Conservation (phyloP, 106 monocot genomes). For the Acorus gramineus region DNA sequence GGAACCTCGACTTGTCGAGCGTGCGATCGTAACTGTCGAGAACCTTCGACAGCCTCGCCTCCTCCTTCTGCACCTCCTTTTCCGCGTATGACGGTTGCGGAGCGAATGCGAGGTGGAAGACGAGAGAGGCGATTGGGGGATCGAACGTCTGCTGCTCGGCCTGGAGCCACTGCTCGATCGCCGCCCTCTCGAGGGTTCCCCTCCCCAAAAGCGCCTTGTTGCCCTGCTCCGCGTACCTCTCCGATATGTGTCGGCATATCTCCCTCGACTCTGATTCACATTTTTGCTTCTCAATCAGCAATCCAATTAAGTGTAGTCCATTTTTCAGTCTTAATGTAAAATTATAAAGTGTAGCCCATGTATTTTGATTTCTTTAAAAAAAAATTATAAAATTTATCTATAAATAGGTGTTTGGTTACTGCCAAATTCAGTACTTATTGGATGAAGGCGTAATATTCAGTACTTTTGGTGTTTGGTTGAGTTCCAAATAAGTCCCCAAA, state of each 20-base stretch:
- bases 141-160: constrained; percentile 51
- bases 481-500: no score
- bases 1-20: constrained; percentile 35
- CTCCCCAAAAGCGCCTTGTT: constrained; percentile 29
- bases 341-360: no score
- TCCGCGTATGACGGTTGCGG: not conserved
- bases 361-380: no score
- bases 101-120: constrained; percentile 56
- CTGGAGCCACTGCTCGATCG: constrained; percentile 70
- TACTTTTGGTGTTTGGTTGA: no score
- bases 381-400: no score
- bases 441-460: no score
- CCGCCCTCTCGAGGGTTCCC: constrained; percentile 38
- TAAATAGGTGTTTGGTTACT: no score
- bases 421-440: no score
- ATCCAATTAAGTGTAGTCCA: no score
- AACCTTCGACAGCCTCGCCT: constrained; percentile 31
- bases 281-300: no score
- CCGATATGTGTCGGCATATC: constrained; percentile 40
- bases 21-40: constrained; percentile 49
- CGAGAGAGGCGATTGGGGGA: constrained; percentile 38
- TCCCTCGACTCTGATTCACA: constrained; percentile 29
- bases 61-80: constrained; percentile 10
- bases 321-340: no score
- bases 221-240: constrained; percentile 36